Evolutionary conservation across 208 protist genomes (phyloP), one percentile per base, ranked within the genome.

Genomic region (Spironucleus salmonicida): DNA sequence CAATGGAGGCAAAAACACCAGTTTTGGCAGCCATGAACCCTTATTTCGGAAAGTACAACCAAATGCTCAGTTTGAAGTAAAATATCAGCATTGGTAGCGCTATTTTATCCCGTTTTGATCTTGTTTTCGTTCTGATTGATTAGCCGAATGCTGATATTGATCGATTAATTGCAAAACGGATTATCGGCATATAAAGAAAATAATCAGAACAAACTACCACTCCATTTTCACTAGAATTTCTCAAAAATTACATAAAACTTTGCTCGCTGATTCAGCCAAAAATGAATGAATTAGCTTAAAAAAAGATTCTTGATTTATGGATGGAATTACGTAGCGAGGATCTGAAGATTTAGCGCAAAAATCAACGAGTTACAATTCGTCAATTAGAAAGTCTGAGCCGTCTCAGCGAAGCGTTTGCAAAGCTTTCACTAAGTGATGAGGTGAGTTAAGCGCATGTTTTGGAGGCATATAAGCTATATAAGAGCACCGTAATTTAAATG

Each of bases 91-190:
- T 93, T 32, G 81, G 78, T 13, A 53, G 85, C 27, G 90, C 97
- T 0, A 96, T 99, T 78, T 95, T 99, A 93, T 98, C 93, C 0
- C 90, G 97, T 64, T 99, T 99, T 78, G 97, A 99, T 86, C 87
- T 99, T 35, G 97, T 99, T 86, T 99, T 98, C 83, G 90, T 98
- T 39, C 90, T 99, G 49, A 83, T 96, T 0, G 96, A 99, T 80
- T 91, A 98, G 80, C 88, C 86, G 75, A 87, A 95, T 81, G 88
- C 91, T 61, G 86, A 89, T n/a, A 86, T 84, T 0, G 96, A 99
- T 87, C 88, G 82, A 59, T 88, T 89, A 49, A 96, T 99, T 77
- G 95, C 95, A 0, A 77, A 90, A 67, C 91, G 97, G 77, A 94
- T 98, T 77, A 85, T 97, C 58, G n/a, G n/a, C n/a, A n/a, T n/a